These are phyloP conservation scores for Bruguiera hainesii DNA, from an alignment of 441 rosid species.

Conservation along the genomic window DNA sequence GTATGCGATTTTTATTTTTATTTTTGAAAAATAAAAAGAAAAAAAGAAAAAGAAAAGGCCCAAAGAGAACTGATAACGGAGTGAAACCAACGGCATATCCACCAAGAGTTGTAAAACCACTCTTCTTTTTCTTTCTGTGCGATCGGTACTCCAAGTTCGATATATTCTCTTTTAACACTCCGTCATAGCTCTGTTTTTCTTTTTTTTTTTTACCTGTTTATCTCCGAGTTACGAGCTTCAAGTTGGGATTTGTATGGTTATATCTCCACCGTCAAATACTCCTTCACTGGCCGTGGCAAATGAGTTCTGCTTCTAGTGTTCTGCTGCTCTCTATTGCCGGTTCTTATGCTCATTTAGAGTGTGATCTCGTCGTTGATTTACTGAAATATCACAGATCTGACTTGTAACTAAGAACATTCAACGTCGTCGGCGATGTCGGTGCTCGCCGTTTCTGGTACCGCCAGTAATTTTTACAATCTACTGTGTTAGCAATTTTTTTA, in stretches of 20 bases:
- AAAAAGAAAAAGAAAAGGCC: slow-evolving; percentile 21
- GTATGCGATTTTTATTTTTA: no score
- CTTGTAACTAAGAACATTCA: slow-evolving; percentile 15
- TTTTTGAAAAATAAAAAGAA: not conserved
- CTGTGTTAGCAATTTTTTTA: not conserved
- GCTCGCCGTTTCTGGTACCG: slow-evolving; percentile 27
- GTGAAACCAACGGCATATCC: slow-evolving; percentile 47
- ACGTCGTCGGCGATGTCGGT: slow-evolving; percentile 60
- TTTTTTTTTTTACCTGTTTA: no score
- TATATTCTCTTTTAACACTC: slow-evolving; percentile 19
- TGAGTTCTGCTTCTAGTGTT: slow-evolving; percentile 34
- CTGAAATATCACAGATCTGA: slow-evolving; percentile 48
- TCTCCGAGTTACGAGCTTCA: slow-evolving; percentile 26
- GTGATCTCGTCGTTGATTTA: slow-evolving; percentile 39
- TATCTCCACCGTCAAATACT: slow-evolving; percentile 30
- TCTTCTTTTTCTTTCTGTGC: not conserved
- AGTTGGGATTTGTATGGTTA: slow-evolving; percentile 26
- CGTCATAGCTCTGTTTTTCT: slow-evolving; percentile 32
- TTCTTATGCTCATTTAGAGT: slow-evolving; percentile 22
- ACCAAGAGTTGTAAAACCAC: slow-evolving; percentile 29
- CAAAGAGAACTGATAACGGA: slow-evolving; percentile 32
- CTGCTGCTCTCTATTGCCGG: slow-evolving; percentile 4
- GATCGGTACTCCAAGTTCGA: slow-evolving; percentile 18
- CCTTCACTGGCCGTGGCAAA: slow-evolving; percentile 30
- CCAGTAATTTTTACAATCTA: slow-evolving; percentile 28